phyloP scores from a whole-genome alignment of 129 eudicot genomes.

The Centella asiatica region DNA sequence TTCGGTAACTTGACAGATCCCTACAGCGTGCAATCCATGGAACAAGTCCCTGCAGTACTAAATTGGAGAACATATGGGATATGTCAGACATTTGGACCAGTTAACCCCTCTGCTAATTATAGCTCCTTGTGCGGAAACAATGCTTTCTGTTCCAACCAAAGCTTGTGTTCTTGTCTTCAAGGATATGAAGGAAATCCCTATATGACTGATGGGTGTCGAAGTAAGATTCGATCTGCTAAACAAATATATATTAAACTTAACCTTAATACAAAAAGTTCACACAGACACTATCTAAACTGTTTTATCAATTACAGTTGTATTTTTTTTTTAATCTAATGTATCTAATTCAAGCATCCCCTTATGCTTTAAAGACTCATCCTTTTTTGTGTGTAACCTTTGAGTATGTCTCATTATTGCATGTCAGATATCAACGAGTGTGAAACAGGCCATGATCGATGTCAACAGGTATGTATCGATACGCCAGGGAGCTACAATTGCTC shows the following conservation, averaged over 20 bases:
- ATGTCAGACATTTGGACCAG: not conserved
- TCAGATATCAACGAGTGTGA: conserved; percentile 2
- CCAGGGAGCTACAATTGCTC: conserved; percentile 6
- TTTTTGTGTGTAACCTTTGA: too few species aligned
- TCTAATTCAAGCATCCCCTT: too few species aligned
- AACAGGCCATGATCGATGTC: not conserved
- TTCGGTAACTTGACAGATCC: not conserved
- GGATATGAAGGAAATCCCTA: conserved; percentile 7
- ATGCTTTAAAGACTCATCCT: too few species aligned
- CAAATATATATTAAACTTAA: too few species aligned
- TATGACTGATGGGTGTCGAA: conserved; percentile 4
- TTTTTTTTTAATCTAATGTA: too few species aligned
- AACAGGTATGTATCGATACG: not conserved
- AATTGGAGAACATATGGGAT: not conserved
- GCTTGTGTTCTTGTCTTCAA: conserved; percentile 10
- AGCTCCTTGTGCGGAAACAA: not conserved
- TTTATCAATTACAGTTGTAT: too few species aligned
- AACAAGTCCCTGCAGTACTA: conserved; percentile 11
- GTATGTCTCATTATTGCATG: not conserved
- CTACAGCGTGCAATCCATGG: not conserved
- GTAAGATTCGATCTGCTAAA: conserved; percentile 1
- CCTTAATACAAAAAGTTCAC: too few species aligned
- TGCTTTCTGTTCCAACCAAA: not conserved
- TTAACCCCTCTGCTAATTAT: not conserved
- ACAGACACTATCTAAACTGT: too few species aligned